phyloP scores from a whole-genome alignment of 2,329 filamentous ascomycete genomes.

The Camillea tinctor region DNA sequence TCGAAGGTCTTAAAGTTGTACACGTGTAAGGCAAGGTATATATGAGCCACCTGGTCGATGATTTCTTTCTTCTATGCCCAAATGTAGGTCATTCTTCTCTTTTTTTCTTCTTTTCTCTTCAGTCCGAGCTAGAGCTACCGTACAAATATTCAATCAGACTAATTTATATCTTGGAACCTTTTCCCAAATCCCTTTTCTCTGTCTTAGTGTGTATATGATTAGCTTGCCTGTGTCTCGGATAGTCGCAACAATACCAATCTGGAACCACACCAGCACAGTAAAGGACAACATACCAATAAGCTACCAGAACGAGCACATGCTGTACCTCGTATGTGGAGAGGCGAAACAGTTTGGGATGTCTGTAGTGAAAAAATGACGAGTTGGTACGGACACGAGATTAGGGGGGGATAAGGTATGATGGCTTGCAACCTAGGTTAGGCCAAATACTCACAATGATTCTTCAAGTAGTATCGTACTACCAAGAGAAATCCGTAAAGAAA shows the following conservation, averaged over 20 bases:
- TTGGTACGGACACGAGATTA: background rate
- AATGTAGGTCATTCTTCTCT: background rate
- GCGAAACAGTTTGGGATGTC: background rate
- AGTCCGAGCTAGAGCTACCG: background rate
- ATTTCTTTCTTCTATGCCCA: conserved; percentile 1
- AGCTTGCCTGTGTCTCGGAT: conserved; percentile 9
- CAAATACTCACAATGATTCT: background rate
- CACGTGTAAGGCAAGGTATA: conserved; percentile 21
- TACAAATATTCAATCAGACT: background rate
- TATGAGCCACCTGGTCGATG: conserved; percentile 12
- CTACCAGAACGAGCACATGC: background rate
- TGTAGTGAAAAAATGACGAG: background rate
- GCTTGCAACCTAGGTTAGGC: too few species aligned
- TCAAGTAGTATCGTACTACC: background rate
- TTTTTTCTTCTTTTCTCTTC: background rate
- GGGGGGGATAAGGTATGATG: background rate
- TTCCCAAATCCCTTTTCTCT: background rate
- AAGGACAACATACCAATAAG: background rate
- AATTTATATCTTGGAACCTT: background rate
- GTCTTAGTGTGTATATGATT: background rate
- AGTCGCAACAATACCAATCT: background rate
- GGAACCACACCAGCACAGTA: background rate
- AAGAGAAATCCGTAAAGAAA: background rate
- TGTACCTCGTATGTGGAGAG: background rate
- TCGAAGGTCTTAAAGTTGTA: conserved; percentile 15